Conservation (phyloP, 192 early-diverging fungal genomes). For the Coemansia sp. region DNA sequence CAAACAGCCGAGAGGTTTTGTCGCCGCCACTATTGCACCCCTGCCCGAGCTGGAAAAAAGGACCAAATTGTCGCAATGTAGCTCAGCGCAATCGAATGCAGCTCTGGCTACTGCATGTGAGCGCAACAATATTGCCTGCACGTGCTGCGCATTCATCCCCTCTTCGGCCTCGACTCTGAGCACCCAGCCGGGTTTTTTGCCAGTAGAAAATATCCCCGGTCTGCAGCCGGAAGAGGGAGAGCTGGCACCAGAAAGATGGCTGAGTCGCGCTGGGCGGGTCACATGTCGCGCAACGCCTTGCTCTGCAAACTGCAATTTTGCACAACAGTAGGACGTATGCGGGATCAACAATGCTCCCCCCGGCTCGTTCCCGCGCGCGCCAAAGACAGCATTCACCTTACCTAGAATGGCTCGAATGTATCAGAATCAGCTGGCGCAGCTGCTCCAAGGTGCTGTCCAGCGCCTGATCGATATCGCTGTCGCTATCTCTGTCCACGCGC, state of each 20-base stretch:
- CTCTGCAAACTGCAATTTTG: too few relatives aligned
- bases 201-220: too few relatives aligned
- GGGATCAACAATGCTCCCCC: not conserved
- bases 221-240: too few relatives aligned
- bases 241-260: too few relatives aligned
- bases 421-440: constrained; percentile 10
- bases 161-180: not conserved
- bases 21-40: too few relatives aligned
- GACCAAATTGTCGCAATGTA: not conserved
- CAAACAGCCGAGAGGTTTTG: too few relatives aligned
- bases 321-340: too few relatives aligned
- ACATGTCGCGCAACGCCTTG: too few relatives aligned
- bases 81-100: not conserved
- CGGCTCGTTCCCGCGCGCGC: not conserved
- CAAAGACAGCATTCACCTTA: not conserved
- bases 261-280: too few relatives aligned
- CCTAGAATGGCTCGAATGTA: constrained; percentile 3
- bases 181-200: too few relatives aligned
- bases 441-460: constrained; percentile 7
- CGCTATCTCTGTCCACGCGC: not conserved
- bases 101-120: not conserved
- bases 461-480: not conserved
- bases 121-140: constrained; percentile 1
- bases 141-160: constrained; percentile 4
- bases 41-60: too few relatives aligned